phyloP scores from a whole-genome alignment of 1,284 basidiomycete genomes.

The Ganoderma lingzhi region DNA sequence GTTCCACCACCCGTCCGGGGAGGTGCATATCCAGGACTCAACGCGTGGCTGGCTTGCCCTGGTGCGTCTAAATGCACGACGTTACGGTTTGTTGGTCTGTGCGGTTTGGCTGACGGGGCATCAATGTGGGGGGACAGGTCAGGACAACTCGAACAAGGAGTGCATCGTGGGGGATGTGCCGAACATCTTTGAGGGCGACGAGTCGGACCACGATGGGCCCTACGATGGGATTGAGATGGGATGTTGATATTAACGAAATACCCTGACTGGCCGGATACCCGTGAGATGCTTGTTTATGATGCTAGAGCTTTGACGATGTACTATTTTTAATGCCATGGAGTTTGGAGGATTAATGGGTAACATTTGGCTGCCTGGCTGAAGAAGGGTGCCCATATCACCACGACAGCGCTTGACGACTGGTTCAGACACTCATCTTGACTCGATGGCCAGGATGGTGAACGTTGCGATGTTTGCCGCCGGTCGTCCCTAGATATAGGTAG shows the following conservation, averaged over 20 bases:
- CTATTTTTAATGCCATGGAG: too few relatives aligned
- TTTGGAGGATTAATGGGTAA: too few relatives aligned
- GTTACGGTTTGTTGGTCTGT: not conserved
- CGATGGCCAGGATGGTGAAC: too few relatives aligned
- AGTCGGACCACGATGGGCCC: constrained; percentile 60
- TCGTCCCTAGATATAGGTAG: too few relatives aligned
- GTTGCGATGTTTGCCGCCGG: too few relatives aligned
- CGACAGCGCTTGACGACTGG: too few relatives aligned
- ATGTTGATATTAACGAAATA: constrained; percentile 39
- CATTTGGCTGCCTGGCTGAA: too few relatives aligned
- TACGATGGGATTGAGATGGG: constrained; percentile 67
- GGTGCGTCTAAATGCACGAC: constrained; percentile 39
- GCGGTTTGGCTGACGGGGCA: not conserved
- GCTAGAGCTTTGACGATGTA: too few relatives aligned
- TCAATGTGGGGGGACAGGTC: constrained; percentile 42
- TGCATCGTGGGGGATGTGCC: constrained; percentile 64
- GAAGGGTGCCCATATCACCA: too few relatives aligned
- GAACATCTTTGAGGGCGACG: constrained; percentile 52
- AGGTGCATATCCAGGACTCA: constrained; percentile 63
- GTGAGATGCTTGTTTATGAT: too few relatives aligned
- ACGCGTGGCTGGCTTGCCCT: constrained; percentile 56
- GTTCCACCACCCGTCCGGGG: constrained; percentile 64
- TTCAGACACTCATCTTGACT: too few relatives aligned
- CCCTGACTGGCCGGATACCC: too few relatives aligned
- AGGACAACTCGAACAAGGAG: constrained; percentile 58